phyloP scores from a whole-genome alignment of 176 grass and related monocot species.

The Oryza glaberrima region DNA sequence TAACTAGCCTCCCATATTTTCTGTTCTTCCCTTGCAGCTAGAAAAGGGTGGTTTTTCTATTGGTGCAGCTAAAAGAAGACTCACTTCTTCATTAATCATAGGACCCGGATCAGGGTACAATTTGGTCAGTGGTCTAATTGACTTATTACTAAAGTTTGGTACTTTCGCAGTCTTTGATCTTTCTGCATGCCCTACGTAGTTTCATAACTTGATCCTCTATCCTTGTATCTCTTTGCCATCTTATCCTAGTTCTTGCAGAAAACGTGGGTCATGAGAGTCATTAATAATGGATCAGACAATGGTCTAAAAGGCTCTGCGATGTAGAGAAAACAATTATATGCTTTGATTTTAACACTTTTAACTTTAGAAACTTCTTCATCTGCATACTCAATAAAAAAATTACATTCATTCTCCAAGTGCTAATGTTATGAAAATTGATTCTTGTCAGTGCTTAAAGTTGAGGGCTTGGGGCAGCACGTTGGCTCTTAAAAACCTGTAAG shows the following conservation, averaged over 20 bases:
- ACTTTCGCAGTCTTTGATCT: constrained; percentile 15
- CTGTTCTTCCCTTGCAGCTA: constrained; percentile 48
- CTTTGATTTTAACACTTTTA: background rate
- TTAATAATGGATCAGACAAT: background rate
- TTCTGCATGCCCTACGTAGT: constrained; percentile 24
- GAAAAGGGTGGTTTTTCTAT: constrained; percentile 91
- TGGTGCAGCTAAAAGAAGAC: constrained; percentile 71
- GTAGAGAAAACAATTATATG: constrained; percentile 15
- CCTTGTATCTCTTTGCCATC: background rate
- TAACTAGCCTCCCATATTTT: constrained; percentile 10
- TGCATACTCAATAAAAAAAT: background rate
- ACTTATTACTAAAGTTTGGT: constrained; percentile 19
- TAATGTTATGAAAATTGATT: background rate
- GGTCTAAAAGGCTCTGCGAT: background rate
- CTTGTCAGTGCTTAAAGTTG: background rate
- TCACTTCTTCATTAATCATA: constrained; percentile 75
- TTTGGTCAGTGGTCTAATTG: constrained; percentile 61
- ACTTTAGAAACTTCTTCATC: background rate
- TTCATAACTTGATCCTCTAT: background rate
- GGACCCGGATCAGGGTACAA: constrained; percentile 95
- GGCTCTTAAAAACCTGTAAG: constrained; percentile 5
- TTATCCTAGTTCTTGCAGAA: constrained; percentile 3
- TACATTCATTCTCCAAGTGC: background rate
- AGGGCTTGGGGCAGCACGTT: background rate
- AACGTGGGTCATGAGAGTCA: constrained; percentile 6